Evolutionary conservation across 1,284 basidiomycete genomes (phyloP).

Genomic region (Ceratobasidium theobromae): DNA sequence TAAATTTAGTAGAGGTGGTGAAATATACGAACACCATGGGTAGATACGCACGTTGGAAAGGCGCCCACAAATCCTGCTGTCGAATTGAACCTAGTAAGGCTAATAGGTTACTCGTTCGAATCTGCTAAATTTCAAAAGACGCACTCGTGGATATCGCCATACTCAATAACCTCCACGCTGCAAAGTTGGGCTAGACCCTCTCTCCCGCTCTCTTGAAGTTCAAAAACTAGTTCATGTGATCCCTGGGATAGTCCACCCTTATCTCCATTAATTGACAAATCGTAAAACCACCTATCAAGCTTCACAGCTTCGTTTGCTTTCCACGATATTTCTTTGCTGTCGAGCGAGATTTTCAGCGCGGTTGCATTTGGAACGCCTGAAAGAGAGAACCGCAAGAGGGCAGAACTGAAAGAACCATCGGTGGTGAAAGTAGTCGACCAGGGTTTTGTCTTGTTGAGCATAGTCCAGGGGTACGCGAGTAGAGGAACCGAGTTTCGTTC

Average conservation of each 20-base stretch:
- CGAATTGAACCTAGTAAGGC: constrained; percentile 59
- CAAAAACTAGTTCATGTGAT: constrained; percentile 59
- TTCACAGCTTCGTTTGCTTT: constrained; percentile 56
- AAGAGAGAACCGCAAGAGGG: constrained; percentile 71
- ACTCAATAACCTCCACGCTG: constrained; percentile 75
- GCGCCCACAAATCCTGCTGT: constrained; percentile 64
- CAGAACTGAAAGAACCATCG: constrained; percentile 62
- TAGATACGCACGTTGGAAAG: constrained; percentile 64
- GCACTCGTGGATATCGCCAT: constrained; percentile 64
- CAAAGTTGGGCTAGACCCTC: constrained; percentile 69
- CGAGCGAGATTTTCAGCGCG: constrained; percentile 63
- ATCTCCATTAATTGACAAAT: constrained; percentile 53
- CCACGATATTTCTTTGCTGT: constrained; percentile 63
- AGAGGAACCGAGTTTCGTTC: constrained; percentile 76
- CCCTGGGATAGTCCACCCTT: constrained; percentile 52
- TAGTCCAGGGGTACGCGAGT: constrained; percentile 72
- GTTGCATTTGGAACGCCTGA: constrained; percentile 64
- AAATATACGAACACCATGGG: not conserved
- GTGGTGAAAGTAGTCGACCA: constrained; percentile 66
- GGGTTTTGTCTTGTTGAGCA: constrained; percentile 60
- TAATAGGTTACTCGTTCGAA: constrained; percentile 5
- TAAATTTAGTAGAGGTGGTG: not conserved
- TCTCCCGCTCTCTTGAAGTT: constrained; percentile 53
- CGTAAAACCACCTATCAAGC: constrained; percentile 72
- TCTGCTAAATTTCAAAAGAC: constrained; percentile 37